Percentiles rank a stretch among this genome's conserved stretches.
Evolutionary conservation across 805 yeast genomes (phyloP).

Genomic region (Yarrowia sp.): DNA sequence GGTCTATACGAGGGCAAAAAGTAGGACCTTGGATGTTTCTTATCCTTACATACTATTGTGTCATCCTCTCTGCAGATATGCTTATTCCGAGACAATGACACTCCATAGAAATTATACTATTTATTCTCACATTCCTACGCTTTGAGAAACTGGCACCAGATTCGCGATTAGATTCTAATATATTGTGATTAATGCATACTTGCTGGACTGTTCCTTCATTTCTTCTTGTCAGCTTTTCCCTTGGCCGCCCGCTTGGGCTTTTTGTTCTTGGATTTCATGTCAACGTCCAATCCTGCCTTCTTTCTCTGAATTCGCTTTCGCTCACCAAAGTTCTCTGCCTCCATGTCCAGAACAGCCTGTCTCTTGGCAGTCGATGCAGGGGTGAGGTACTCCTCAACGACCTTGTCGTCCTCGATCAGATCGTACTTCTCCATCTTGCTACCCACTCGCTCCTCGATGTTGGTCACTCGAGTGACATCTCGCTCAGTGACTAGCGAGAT

Average conservation of each 20-base stretch:
- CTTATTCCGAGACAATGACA: not conserved
- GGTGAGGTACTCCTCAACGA: slow-evolving; percentile 68
- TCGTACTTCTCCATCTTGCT: slow-evolving; percentile 75
- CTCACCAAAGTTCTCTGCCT: slow-evolving; percentile 83
- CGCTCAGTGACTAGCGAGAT: slow-evolving; percentile 79
- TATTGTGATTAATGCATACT: not conserved
- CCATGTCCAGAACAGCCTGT: slow-evolving; percentile 92
- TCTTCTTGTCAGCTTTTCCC: not conserved
- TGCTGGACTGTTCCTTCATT: not conserved
- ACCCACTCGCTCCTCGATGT: slow-evolving; percentile 82
- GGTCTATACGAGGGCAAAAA: slow-evolving; percentile 30
- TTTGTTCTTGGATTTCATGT: not conserved
- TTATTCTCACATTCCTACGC: no score
- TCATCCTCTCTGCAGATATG: not conserved
- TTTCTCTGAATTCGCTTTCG: slow-evolving; percentile 51
- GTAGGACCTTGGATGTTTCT: not conserved
- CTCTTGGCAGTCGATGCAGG: slow-evolving; percentile 78
- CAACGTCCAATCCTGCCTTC: slow-evolving; percentile 34
- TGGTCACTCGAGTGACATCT: slow-evolving; percentile 74
- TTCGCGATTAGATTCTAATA: not conserved
- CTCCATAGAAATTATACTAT: not conserved
- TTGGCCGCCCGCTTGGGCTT: not conserved
- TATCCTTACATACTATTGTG: not conserved
- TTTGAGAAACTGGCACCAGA: no score
- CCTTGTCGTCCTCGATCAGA: slow-evolving; percentile 67